Evolutionary conservation across 345 rosid genomes (phyloP).

Genomic region (Linum tenue): DNA sequence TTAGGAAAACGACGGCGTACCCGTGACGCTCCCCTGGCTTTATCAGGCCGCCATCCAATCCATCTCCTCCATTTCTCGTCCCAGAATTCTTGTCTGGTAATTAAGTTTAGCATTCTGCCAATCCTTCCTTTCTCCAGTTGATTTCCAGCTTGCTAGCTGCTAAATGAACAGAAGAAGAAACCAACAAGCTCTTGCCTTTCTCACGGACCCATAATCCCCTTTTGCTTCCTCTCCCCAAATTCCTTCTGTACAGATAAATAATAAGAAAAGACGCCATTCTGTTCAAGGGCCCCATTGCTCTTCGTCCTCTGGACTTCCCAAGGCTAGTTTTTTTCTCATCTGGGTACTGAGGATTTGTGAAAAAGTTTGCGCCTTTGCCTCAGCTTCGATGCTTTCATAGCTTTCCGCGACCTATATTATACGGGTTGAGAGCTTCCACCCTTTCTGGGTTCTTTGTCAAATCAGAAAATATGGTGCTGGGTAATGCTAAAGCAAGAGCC

Average conservation of each 20-base stretch:
- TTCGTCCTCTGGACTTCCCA: slow-evolving; percentile 8
- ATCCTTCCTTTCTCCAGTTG: not conserved
- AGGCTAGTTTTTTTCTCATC: not conserved
- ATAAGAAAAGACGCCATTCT: not conserved
- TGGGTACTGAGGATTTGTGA: not conserved
- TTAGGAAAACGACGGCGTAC: not conserved
- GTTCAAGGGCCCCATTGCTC: slow-evolving; percentile 17
- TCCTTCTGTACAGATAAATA: slow-evolving; percentile 11
- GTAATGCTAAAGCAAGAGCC: slow-evolving; percentile 22
- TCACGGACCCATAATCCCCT: slow-evolving; percentile 16
- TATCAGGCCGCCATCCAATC: not conserved
- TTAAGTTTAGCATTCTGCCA: not conserved
- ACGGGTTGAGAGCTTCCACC: slow-evolving; percentile 4
- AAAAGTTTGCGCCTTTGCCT: not conserved
- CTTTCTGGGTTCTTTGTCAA: slow-evolving; percentile 16
- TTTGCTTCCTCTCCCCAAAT: not conserved
- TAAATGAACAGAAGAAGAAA: not conserved
- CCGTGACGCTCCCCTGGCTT: not conserved
- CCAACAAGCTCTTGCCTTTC: slow-evolving; percentile 25
- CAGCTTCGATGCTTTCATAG: slow-evolving; percentile 4
- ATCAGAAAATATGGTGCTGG: not conserved
- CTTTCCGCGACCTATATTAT: not conserved
- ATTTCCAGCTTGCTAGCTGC: not conserved
- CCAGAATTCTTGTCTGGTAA: not conserved
- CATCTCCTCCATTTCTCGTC: not conserved